phyloP scores from a whole-genome alignment of 257 asterid species.

The Penstemon newberryi region DNA sequence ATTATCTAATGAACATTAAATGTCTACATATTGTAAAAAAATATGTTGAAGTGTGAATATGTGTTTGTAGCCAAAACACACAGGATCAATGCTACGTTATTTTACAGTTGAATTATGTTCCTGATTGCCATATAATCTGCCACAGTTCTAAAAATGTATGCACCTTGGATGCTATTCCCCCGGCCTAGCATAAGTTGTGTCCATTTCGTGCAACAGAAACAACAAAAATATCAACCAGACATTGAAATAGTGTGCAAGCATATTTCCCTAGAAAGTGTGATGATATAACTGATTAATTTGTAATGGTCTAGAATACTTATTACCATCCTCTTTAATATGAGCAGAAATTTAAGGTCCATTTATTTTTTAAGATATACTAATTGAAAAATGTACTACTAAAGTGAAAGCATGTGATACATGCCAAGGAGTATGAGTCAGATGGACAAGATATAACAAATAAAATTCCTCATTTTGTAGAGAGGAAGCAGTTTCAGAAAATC shows the following conservation, averaged over 20 bases:
- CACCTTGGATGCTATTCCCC: slow-evolving; percentile 15
- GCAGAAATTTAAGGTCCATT: slow-evolving; percentile 1
- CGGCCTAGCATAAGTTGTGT: slow-evolving; percentile 1
- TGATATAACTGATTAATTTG: background rate
- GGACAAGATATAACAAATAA: background rate
- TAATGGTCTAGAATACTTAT: slow-evolving; percentile 18
- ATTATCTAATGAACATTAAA: background rate
- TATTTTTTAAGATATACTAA: slow-evolving; percentile 18
- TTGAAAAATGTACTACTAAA: background rate
- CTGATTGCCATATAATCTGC: slow-evolving; percentile 12
- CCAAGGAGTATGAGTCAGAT: slow-evolving; percentile 13
- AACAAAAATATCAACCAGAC: slow-evolving; percentile 22
- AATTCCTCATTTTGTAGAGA: slow-evolving; percentile 9
- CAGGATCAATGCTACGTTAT: background rate
- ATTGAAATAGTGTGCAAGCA: slow-evolving; percentile 14
- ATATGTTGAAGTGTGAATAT: slow-evolving; percentile 1
- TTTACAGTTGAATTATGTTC: slow-evolving; percentile 17
- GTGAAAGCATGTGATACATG: slow-evolving; percentile 11
- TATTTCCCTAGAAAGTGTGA: background rate
- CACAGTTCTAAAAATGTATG: slow-evolving; percentile 14
- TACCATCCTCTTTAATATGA: slow-evolving; percentile 3
- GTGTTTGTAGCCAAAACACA: slow-evolving; percentile 21
- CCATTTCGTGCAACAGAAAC: slow-evolving; percentile 1
- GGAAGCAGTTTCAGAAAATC: slow-evolving; percentile 13
- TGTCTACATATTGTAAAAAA: slow-evolving; percentile 13